These are phyloP conservation scores for Echites panduratus DNA, from an alignment of 257 asterid genomes.

Conservation along the genomic window DNA sequence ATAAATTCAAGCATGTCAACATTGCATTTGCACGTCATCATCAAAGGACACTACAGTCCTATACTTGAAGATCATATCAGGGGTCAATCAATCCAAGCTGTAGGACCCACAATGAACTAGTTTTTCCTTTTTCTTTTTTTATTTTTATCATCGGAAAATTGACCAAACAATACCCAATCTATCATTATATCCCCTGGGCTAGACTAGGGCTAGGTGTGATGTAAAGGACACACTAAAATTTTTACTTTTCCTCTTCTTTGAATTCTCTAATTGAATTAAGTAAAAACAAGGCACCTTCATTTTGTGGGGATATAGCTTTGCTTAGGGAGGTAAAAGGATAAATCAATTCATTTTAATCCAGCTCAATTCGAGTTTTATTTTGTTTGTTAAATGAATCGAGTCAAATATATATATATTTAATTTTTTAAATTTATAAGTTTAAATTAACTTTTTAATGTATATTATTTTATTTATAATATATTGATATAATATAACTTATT, in stretches of 20 bases:
- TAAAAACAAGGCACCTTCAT: background rate
- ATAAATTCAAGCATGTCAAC: background rate
- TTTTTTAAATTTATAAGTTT: too few species aligned
- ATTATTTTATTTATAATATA: too few species aligned
- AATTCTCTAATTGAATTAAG: background rate
- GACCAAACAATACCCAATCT: slow-evolving; percentile 7
- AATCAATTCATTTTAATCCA: too few species aligned
- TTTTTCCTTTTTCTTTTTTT: too few species aligned
- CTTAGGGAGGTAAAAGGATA: too few species aligned
- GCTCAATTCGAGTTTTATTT: too few species aligned
- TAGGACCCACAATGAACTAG: too few species aligned
- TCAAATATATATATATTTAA: too few species aligned
- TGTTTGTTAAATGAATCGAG: too few species aligned
- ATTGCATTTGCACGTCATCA: background rate
- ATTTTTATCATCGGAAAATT: background rate
- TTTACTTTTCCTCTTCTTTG: background rate
- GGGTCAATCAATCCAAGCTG: slow-evolving; percentile 8
- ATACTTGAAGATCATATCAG: slow-evolving; percentile 4
- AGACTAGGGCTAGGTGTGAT: background rate
- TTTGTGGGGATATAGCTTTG: background rate
- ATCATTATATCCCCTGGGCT: background rate
- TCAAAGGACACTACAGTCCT: slow-evolving; percentile 14
- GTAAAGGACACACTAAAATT: background rate
- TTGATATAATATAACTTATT: too few species aligned
- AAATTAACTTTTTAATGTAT: too few species aligned